Percentiles rank a stretch among this genome's conserved stretches.
These are phyloP conservation scores for Pichia sp. DNA, from an alignment of 1,139 yeast species.

Conservation along the genomic window DNA sequence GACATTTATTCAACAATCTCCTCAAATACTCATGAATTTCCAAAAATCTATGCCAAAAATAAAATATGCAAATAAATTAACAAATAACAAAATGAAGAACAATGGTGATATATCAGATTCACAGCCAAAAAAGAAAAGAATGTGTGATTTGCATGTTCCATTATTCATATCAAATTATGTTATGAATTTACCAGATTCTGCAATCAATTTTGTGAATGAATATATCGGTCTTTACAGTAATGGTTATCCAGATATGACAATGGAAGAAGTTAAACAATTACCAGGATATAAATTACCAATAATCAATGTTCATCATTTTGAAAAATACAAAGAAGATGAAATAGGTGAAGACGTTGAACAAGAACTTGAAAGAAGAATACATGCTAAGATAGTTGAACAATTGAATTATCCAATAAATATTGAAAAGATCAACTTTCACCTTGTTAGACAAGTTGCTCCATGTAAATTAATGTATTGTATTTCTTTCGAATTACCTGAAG, in stretches of 20 bases:
- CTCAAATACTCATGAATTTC: conserved; percentile 30
- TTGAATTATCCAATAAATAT: conserved; percentile 46
- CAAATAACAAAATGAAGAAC: conserved; percentile 6
- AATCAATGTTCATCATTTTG: conserved; percentile 88
- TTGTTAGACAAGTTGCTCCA: conserved; percentile 92
- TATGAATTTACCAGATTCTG: conserved; percentile 94
- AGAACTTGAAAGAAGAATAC: conserved; percentile 59
- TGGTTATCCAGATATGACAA: conserved; percentile 33
- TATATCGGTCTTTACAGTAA: conserved; percentile 61
- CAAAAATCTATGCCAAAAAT: conserved; percentile 10
- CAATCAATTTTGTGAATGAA: conserved; percentile 75
- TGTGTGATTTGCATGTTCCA: conserved; percentile 43
- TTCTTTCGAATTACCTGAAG: conserved; percentile 67
- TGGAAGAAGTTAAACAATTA: conserved; percentile 29
- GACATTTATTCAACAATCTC: conserved; percentile 62
- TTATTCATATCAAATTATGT: conserved; percentile 63
- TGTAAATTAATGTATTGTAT: conserved; percentile 95
- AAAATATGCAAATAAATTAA: conserved; percentile 25
- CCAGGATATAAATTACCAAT: conserved; percentile 60
- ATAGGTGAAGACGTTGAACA: conserved; percentile 59
- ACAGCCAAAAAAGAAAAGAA: conserved; percentile 24
- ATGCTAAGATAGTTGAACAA: conserved; percentile 48
- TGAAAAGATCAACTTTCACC: conserved; percentile 54
- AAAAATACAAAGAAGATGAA: conserved; percentile 68
- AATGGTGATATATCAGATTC: conserved; percentile 1